phyloP scores from a whole-genome alignment of 2,329 filamentous ascomycete species.

The Cladosporium cucumerinum region DNA sequence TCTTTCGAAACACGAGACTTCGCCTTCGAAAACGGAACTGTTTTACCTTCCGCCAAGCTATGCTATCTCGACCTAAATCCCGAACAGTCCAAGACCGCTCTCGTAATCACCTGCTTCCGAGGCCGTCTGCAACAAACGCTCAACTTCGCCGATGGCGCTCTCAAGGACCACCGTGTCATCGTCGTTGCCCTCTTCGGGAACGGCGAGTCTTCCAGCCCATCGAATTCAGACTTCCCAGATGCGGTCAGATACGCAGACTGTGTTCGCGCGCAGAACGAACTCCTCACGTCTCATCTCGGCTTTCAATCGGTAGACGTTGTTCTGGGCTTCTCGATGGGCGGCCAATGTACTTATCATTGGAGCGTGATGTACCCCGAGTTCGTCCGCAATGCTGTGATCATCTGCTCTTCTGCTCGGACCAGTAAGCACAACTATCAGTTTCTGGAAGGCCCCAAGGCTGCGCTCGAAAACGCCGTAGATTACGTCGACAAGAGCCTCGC shows the following conservation, averaged over 20 bases:
- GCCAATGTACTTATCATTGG: constrained; percentile 54
- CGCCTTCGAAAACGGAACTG: neutral
- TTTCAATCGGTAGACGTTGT: constrained; percentile 38
- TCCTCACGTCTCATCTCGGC: constrained; percentile 22
- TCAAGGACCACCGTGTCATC: constrained; percentile 6
- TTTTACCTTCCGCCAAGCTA: constrained; percentile 3
- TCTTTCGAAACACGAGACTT: neutral
- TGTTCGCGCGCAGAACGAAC: constrained; percentile 25
- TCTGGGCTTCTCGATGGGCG: constrained; percentile 58
- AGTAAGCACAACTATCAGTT: constrained; percentile 54
- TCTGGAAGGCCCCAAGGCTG: constrained; percentile 52
- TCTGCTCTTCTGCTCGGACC: constrained; percentile 52
- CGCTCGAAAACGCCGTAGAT: constrained; percentile 43
- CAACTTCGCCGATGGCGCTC: constrained; percentile 1
- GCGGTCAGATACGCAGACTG: neutral
- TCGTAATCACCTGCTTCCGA: constrained; percentile 4
- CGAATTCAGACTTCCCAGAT: constrained; percentile 4
- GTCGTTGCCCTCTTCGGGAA: constrained; percentile 12
- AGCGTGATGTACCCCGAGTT: constrained; percentile 50
- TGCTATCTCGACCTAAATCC: constrained; percentile 4
- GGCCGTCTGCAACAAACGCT: neutral
- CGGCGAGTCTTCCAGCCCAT: constrained; percentile 6
- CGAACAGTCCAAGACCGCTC: neutral
- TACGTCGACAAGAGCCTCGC: constrained; percentile 38
- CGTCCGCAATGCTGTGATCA: constrained; percentile 44